Percentiles rank a stretch among this genome's conserved stretches.
phyloP scores from a whole-genome alignment of 805 yeast species.

The Ascoidea rubescens region DNA sequence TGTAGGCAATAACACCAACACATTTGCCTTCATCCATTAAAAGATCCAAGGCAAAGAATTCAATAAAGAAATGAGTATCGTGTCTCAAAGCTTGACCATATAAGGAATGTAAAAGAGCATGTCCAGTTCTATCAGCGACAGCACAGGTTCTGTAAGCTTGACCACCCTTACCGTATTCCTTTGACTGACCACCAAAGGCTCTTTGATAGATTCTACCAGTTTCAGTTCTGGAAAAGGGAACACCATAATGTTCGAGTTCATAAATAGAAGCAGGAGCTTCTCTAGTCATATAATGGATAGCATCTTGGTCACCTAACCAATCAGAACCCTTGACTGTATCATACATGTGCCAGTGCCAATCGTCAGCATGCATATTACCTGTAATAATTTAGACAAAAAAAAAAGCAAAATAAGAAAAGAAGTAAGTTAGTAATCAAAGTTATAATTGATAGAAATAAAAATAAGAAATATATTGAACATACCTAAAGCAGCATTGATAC shows the following conservation, averaged over 20 bases:
- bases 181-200: slow-evolving; percentile 97
- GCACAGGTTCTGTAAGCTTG: slow-evolving; percentile 99
- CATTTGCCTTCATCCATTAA: slow-evolving; percentile 91
- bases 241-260: slow-evolving; percentile 96
- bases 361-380: slow-evolving; percentile 91
- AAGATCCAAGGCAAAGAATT: slow-evolving; percentile 89
- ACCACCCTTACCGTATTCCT: slow-evolving; percentile 94
- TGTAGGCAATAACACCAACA: slow-evolving; percentile 94
- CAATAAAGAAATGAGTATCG: slow-evolving; percentile 96
- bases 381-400: no score
- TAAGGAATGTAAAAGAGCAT: slow-evolving; percentile 86
- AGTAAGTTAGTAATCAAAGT: no score
- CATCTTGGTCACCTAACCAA: slow-evolving; percentile 99
- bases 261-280: slow-evolving; percentile 94
- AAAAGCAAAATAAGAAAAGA: no score
- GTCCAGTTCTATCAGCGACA: slow-evolving; percentile 98
- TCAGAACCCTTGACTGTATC: slow-evolving; percentile 98
- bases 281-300: slow-evolving; percentile 97
- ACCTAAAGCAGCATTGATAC: slow-evolving; percentile 93
- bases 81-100: slow-evolving; percentile 95
- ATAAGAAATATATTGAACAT: no score
- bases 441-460: no score
- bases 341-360: slow-evolving; percentile 99
- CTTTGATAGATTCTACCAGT: slow-evolving; percentile 96
- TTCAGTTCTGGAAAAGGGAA: slow-evolving; percentile 94